Evolutionary conservation across 352 stramenopile species (phyloP), one percentile per base, ranked within the genome.

Genomic region (Globisporangium abappressorium): DNA sequence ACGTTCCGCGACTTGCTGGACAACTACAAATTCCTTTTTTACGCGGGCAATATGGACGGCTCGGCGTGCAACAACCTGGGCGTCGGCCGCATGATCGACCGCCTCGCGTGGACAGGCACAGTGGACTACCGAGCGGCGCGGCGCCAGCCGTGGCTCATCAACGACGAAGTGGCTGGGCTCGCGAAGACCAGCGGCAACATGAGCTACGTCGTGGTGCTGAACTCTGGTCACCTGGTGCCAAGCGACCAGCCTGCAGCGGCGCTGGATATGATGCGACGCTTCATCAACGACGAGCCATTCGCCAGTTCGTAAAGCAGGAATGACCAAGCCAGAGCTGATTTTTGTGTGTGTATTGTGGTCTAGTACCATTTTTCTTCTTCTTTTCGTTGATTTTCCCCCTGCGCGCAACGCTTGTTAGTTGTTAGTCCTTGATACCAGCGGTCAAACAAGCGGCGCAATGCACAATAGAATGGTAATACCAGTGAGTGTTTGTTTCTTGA

Each of bases 21-120:
- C 74, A 87, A 88, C 55, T 94, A 94, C 81, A 86, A 90, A 64
- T 88, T 92, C 49, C 78, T 94, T 15, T 94, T 93, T 47, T 94
- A 92, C 63, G 86, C 86, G 0, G 86, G 86, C 71, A 94, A 94
- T 64, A 92, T 94, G 84, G 86, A 94, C 66, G 84, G 86, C 55
- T 94, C 86, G 34, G 30, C 82, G 56, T 92, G 83, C 74, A 94
- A 94, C 71, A 91, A 91, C 66, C 75, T 94, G 28, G 86, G 86
- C 33, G 73, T 94, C 18, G 77, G 79, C 1, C 86, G 84, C 49
- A 90, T 92, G 62, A 91, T 94, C 63, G 86, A 94, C 66, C 84
- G 84, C 4, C 80, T 94, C 11, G 81, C 84, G 46, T 94, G 86
- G 86, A 79, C 68, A 18, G 84, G 81, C 38, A 91, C 84, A 22